These are phyloP conservation scores for Wallacemonas sp. DNA, from an alignment of 208 protist genomes.

Conservation along the genomic window DNA sequence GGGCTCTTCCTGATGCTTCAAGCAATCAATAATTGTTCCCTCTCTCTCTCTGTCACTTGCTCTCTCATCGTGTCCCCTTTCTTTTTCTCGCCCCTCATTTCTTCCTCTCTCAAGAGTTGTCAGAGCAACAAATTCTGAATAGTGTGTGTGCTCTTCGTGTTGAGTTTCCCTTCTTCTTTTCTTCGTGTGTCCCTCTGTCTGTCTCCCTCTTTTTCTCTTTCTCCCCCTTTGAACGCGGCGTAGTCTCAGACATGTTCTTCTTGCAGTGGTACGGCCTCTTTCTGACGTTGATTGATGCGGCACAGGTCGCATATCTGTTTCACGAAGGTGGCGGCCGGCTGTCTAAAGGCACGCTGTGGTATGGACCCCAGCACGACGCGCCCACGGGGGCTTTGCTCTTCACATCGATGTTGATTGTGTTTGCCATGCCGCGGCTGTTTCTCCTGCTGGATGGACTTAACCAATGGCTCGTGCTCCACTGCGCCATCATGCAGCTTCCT, in stretches of 20 bases:
- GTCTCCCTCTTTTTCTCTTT: no score
- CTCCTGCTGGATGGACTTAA: constrained; percentile 55
- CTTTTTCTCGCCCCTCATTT: background rate
- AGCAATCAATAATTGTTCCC: no score
- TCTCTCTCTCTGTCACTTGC: background rate
- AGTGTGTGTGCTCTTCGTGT: background rate
- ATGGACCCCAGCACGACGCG: constrained; percentile 39
- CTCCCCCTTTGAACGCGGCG: background rate
- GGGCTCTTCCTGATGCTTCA: no score
- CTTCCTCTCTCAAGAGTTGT: background rate
- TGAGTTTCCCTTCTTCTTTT: no score
- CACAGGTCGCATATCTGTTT: constrained; percentile 34
- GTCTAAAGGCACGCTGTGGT: constrained; percentile 41
- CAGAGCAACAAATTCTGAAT: no score
- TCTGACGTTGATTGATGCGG: constrained; percentile 29
- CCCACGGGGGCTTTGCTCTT: constrained; percentile 37
- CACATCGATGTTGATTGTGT: constrained; percentile 35
- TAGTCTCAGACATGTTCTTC: constrained; percentile 25
- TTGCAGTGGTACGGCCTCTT: constrained; percentile 57
- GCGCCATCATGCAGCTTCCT: constrained; percentile 39
- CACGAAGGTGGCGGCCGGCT: constrained; percentile 12
- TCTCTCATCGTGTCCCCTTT: background rate
- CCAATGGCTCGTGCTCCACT: constrained; percentile 52
- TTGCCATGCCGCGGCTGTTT: constrained; percentile 46
- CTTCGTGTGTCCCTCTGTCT: no score